Percentiles rank a stretch among this genome's conserved stretches.
Evolutionary conservation across 1,139 yeast species (phyloP).

Genomic region (Debaryomycetaceae sp.): DNA sequence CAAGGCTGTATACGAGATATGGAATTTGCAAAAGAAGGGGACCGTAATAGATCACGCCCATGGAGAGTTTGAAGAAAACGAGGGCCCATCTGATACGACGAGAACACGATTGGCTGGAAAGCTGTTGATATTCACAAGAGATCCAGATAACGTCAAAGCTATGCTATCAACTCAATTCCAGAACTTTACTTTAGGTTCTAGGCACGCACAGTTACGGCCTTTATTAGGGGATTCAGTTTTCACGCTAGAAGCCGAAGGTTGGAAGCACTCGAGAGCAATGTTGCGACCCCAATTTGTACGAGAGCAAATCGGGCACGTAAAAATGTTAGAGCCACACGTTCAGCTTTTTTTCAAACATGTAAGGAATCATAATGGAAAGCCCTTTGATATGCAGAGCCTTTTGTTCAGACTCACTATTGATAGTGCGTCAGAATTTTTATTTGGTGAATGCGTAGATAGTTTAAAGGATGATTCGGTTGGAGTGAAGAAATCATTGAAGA

Average conservation of each 20-base stretch:
- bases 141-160: conserved; percentile 41
- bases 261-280: conserved; percentile 59
- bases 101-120: background rate
- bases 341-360: conserved; percentile 35
- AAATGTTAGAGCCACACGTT: conserved; percentile 47
- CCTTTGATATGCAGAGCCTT: conserved; percentile 46
- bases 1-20: background rate
- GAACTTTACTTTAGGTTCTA: conserved; percentile 49
- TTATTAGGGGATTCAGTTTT: conserved; percentile 57
- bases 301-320: conserved; percentile 51
- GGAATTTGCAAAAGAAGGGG: background rate
- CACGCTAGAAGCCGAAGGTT: conserved; percentile 51
- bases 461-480: conserved; percentile 27
- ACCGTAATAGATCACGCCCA: background rate
- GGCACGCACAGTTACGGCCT: conserved; percentile 41
- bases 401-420: conserved; percentile 53
- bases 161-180: conserved; percentile 43
- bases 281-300: conserved; percentile 58
- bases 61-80: background rate
- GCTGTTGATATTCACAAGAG: conserved; percentile 17
- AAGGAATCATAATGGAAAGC: conserved; percentile 21
- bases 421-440: conserved; percentile 56
- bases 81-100: background rate
- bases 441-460: conserved; percentile 50
- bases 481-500: conserved; percentile 3